phyloP scores from a whole-genome alignment of 108 stramenopile genomes.

The Schizochytrium sp. region DNA sequence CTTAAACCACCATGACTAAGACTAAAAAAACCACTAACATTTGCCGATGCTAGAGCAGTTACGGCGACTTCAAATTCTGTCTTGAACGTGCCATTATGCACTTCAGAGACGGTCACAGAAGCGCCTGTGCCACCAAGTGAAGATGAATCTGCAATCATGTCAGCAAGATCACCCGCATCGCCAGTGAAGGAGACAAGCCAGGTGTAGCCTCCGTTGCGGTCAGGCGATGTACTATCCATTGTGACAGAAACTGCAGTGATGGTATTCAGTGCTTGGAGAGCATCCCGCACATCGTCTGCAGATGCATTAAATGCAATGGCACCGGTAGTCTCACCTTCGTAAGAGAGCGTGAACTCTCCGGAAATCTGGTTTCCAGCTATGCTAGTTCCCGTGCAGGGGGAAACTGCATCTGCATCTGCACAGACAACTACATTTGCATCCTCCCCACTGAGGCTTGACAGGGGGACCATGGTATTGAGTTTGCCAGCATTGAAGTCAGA shows the following conservation, averaged over 20 bases:
- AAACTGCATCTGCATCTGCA: constrained; percentile 30
- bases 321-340: constrained; percentile 62
- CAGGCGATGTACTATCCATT: constrained; percentile 67
- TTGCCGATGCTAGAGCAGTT: constrained; percentile 64
- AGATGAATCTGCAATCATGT: constrained; percentile 63
- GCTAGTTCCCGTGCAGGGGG: constrained; percentile 69
- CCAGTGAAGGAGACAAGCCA: constrained; percentile 80
- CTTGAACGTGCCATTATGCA: constrained; percentile 79
- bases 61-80: constrained; percentile 77
- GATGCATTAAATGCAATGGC: constrained; percentile 76
- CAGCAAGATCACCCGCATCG: constrained; percentile 76
- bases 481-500: constrained; percentile 80
- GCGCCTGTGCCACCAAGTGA: constrained; percentile 70
- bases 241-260: constrained; percentile 69
- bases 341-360: constrained; percentile 65
- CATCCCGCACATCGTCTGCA: constrained; percentile 72
- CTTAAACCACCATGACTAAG: constrained; percentile 72
- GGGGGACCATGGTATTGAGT: constrained; percentile 68
- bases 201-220: constrained; percentile 77
- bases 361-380: constrained; percentile 65
- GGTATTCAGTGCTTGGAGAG: constrained; percentile 75
- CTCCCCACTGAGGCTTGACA: constrained; percentile 71
- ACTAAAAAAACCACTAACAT: constrained; percentile 60
- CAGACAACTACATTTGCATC: too few relatives aligned
- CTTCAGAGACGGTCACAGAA: constrained; percentile 74